Base-by-base conservation (phyloP, 2,329 filamentous ascomycete genomes). In the Colletotrichum neosansevieriae region DNA sequence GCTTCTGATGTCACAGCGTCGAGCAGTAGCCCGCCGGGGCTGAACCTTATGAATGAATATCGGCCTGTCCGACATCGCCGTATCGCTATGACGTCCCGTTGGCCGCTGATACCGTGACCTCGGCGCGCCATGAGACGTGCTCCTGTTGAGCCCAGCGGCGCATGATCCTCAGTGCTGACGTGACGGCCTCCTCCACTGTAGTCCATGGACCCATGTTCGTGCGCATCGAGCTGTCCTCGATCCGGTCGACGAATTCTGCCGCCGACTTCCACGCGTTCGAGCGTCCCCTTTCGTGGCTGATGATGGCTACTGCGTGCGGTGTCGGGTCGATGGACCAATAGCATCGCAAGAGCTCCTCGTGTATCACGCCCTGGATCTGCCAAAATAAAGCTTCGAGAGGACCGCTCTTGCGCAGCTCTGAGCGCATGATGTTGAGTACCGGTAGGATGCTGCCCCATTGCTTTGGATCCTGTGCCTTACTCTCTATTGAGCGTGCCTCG, bases 391-490 rank as follows among this genome's bases (percentile, higher is more conserved):
- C 79, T 50, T 78, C 78, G 5, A 85, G 75, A 11, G 73, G 78
- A 70, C 71, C 71, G 56, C 75, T 75, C 24, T 74, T 72, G 9
- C 78, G 76, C 6, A 80, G 77, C 51, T 83, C 78, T 70, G 78
- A 77, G 13, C 76, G 77, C 44, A 84, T 77, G 58, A 85, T 74
- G 15, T 76, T 71, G 15, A 85, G 74, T 66, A 86, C 78, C 15
- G 84, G 84, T 32, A 85, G 76, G 58, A 86, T 77, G 64, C 77
- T 79, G 45, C 77, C 74, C 84, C 84, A 87, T 34, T 76, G 72
- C 2, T 70, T 71, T 6, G 80, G 74, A 47, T 86, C 84, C 58
- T 75, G 76, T 32, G 77, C 74, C 70, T 81, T 82, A 57, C 81
- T 80, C 61, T 83, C 80, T n/a, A 84, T 71, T 29, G 78, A 75